These are phyloP conservation scores for Dactylellina haptotyla DNA, from an alignment of 2,329 filamentous ascomycete genomes.

Conservation along the genomic window DNA sequence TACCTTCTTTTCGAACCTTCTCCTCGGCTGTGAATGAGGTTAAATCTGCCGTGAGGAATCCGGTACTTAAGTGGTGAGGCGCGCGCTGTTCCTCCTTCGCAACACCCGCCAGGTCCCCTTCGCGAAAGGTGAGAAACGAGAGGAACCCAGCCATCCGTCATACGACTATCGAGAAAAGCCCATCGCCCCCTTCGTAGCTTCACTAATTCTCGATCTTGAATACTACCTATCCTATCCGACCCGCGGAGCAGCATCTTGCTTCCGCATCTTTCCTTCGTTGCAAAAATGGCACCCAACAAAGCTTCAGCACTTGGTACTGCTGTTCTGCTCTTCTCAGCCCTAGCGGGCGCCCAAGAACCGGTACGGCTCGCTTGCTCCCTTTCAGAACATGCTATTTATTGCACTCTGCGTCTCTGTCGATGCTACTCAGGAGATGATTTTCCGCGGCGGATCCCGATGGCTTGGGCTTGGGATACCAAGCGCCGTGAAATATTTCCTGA, in stretches of 20 bases:
- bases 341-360: slow-evolving; percentile 52
- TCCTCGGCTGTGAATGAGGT: too few species aligned
- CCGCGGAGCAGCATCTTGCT: slow-evolving; percentile 38
- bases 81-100: slow-evolving; percentile 4
- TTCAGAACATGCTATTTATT: background rate
- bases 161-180: background rate
- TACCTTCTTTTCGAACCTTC: background rate
- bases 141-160: background rate
- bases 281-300: slow-evolving; percentile 47
- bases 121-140: background rate
- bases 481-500: slow-evolving; percentile 42
- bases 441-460: slow-evolving; percentile 20
- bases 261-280: slow-evolving; percentile 11
- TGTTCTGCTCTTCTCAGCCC: slow-evolving; percentile 52
- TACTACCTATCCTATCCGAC: background rate
- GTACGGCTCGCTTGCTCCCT: slow-evolving; percentile 52
- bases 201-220: background rate
- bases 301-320: slow-evolving; percentile 43
- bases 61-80: slow-evolving; percentile 6
- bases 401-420: background rate
- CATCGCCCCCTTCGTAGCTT: background rate
- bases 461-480: slow-evolving; percentile 12
- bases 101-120: background rate
- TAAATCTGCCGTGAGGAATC: slow-evolving; percentile 7
- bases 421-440: background rate